Conservation (phyloP, 2,329 filamentous ascomycete genomes). For the Fusarium vanettenii region DNA sequence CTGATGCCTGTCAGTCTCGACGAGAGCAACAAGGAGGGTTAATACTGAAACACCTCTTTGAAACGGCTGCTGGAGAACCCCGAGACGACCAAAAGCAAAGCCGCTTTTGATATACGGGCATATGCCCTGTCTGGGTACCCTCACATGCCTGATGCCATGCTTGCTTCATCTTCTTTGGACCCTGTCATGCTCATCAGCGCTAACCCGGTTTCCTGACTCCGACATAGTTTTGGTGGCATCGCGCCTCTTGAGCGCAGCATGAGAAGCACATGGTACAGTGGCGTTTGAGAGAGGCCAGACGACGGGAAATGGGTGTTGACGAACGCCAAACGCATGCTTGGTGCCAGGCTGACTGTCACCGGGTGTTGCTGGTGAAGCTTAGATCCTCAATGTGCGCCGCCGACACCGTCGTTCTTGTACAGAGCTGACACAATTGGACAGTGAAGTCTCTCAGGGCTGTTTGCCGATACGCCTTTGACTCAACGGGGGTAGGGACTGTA, state of each 20-base stretch:
- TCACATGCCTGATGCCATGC: constrained; percentile 6
- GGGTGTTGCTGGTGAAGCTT: not conserved
- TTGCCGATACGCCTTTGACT: not conserved
- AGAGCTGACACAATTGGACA: not conserved
- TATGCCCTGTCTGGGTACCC: not conserved
- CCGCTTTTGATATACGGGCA: constrained; percentile 22
- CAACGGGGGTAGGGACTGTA: not conserved
- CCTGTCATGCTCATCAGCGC: constrained; percentile 10
- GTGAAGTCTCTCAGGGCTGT: constrained; percentile 1
- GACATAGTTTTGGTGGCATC: constrained; percentile 5
- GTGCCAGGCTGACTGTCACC: not conserved
- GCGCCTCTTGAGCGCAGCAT: constrained; percentile 3
- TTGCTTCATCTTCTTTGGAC: constrained; percentile 5
- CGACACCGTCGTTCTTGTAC: not conserved
- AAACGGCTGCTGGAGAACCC: constrained; percentile 38
- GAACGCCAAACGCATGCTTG: constrained; percentile 23
- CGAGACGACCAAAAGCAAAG: constrained; percentile 9
- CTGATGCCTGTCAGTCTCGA: constrained; percentile 31
- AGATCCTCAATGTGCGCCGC: constrained; percentile 3
- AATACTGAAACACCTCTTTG: constrained; percentile 41
- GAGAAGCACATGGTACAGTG: constrained; percentile 4
- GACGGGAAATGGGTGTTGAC: constrained; percentile 12
- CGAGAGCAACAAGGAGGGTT: constrained; percentile 20
- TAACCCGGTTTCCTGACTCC: constrained; percentile 13
- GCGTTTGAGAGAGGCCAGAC: constrained; percentile 4